Percentiles rank a stretch among this genome's conserved stretches.
phyloP scores from a whole-genome alignment of 208 protist species.

The Chromosphaera perkinsii region DNA sequence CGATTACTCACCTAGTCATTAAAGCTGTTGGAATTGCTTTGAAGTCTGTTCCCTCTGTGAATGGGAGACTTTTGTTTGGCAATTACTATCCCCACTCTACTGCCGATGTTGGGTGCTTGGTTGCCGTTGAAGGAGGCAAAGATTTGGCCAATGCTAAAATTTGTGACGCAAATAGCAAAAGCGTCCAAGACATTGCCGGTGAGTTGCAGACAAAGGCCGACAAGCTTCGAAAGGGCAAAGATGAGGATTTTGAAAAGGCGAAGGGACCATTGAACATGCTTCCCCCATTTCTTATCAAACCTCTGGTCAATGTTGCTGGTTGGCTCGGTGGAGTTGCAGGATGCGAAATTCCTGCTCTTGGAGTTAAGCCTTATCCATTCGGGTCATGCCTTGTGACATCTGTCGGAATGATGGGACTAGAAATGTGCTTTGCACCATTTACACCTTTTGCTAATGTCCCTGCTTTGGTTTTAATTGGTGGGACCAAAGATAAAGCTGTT shows the following conservation, averaged over 20 bases:
- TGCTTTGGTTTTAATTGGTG: neutral
- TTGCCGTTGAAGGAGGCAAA: neutral
- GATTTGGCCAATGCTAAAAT: neutral
- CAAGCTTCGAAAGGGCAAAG: neutral
- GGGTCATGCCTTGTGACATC: neutral
- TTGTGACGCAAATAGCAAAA: neutral
- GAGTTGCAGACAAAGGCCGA: neutral
- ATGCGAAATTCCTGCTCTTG: neutral
- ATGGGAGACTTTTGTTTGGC: conserved; percentile 3
- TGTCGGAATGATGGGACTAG: conserved; percentile 2
- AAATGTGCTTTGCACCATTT: neutral
- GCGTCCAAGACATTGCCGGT: neutral
- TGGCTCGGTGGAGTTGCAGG: neutral
- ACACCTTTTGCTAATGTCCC: conserved; percentile 2
- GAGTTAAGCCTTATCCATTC: neutral
- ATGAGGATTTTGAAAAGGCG: neutral
- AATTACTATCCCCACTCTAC: neutral
- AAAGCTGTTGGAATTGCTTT: neutral
- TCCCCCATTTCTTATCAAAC: neutral
- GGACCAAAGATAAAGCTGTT: neutral
- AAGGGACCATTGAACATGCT: neutral
- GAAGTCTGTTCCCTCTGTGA: neutral
- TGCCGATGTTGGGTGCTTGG: neutral
- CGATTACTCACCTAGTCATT: neutral
- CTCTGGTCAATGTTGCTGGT: neutral